Evolutionary conservation across 768 basidiomycete genomes (phyloP), one percentile per base, ranked within the genome.

Genomic region (Kwoniella newhampshirensis): DNA sequence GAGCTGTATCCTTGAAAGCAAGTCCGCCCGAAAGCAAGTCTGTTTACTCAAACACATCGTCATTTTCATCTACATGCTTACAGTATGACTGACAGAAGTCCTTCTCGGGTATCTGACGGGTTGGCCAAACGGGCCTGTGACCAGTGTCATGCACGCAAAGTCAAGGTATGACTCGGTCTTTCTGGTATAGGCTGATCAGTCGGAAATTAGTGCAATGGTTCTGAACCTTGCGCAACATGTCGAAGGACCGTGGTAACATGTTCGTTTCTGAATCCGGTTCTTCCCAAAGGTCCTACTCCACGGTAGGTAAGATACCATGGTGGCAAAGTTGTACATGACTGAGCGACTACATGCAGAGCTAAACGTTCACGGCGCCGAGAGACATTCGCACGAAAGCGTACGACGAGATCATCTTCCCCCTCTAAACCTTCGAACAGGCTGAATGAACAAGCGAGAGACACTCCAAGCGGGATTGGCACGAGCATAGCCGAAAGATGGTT

Each of bases 111-210:
- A n/a, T n/a, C n/a, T n/a, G n/a, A n/a, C n/a, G n/a, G n/a, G n/a
- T 21, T 8, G 37, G 40, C 53, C 28, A 56, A 56, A 48, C 44
- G 57, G 13, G 68, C 68, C 36, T 70, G 68, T 45, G 68, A 70
- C 30, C 56, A 62, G 35, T 70, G 68, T 41, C 64, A 66, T 57
- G 52, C 44, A 13, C 58, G 62, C 15, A 59, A 63, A 44, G 57
- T 66, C 61, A 69, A 69, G 56, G 67, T 66, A 28, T 45, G 54
- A 20, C 20, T 21, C 15, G 35, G 4, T 9, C 20, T 26, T 41
- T n/a, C n/a, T 35, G 8, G 26, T 7, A 27, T 42, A 6, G 18
- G 21, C 50, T 23, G 36, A 23, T 15, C 37, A 30, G 17, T 17
- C 25, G 39, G 9, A 48, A 27, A 20, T 28, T 21, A 66, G 68